Conservation (phyloP, 2,329 filamentous ascomycete genomes). For the Colletotrichum ledebouriae region DNA sequence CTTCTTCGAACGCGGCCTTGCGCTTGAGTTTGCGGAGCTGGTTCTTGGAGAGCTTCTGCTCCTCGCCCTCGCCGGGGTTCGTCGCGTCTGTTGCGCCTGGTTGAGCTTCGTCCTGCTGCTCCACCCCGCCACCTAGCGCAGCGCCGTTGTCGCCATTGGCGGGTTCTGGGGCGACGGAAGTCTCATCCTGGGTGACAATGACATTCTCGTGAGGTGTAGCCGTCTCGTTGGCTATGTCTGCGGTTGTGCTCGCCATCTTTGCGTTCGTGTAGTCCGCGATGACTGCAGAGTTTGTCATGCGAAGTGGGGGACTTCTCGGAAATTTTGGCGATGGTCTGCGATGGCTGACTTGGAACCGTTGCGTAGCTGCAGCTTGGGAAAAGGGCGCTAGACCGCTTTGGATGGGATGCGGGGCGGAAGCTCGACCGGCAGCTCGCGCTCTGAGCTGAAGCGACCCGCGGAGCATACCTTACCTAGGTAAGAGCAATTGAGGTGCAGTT, state of each 20-base stretch:
- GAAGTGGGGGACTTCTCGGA: conserved; percentile 40
- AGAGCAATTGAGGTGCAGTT: neutral
- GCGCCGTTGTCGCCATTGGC: conserved; percentile 27
- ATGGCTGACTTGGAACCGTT: conserved; percentile 24
- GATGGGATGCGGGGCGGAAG: conserved; percentile 13
- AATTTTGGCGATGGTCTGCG: conserved; percentile 36
- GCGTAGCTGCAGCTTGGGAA: conserved; percentile 17
- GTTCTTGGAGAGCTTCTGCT: conserved; percentile 78
- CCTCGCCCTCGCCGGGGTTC: neutral
- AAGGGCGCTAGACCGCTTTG: conserved; percentile 21
- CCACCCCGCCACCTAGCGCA: neutral
- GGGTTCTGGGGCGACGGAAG: neutral
- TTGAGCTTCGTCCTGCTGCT: conserved; percentile 16
- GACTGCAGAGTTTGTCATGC: conserved; percentile 25
- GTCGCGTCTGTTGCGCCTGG: neutral
- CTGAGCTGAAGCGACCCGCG: conserved; percentile 14
- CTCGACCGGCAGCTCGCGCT: conserved; percentile 19
- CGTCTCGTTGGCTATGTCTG: conserved; percentile 20
- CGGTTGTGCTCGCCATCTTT: conserved; percentile 22
- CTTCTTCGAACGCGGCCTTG: conserved; percentile 81
- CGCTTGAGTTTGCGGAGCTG: conserved; percentile 84
- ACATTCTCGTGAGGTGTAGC: conserved; percentile 21
- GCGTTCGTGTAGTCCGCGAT: conserved; percentile 7
- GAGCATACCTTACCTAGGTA: neutral
- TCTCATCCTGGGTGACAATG: neutral